Evolutionary conservation across 805 yeast species (phyloP).

Genomic region (Naumovozyma dairenensis): DNA sequence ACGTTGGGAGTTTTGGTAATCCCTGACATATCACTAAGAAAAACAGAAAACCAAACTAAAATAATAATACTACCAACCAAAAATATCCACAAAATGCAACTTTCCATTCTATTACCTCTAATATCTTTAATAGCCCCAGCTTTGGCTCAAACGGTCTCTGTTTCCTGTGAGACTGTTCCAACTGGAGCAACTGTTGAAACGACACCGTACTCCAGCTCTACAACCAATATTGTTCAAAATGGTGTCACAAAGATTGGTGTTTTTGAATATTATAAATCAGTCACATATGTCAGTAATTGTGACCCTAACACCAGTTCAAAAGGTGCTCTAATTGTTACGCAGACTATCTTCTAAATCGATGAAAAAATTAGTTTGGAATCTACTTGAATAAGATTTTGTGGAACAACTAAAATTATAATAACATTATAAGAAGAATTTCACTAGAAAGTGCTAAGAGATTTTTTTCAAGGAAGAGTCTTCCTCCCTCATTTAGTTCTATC

Average conservation of each 20-base stretch:
- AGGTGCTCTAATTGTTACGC: too few species aligned
- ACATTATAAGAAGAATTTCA: too few species aligned
- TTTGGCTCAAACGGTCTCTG: conserved; percentile 3
- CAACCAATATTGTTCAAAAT: conserved; percentile 10
- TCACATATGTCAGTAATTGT: conserved; percentile 19
- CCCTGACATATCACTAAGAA: background rate
- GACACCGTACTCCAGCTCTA: conserved; percentile 18
- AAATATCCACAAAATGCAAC: conserved; percentile 1
- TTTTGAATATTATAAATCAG: conserved; percentile 16
- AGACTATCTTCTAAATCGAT: too few species aligned
- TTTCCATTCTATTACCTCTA: background rate
- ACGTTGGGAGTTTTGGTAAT: too few species aligned
- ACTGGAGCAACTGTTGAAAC: conserved; percentile 13
- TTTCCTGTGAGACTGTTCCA: conserved; percentile 16
- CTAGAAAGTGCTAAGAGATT: too few species aligned
- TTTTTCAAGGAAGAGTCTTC: too few species aligned
- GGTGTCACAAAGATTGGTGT: conserved; percentile 15
- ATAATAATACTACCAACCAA: background rate
- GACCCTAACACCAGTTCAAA: conserved; percentile 4
- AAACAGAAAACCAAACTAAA: background rate
- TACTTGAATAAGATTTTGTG: too few species aligned
- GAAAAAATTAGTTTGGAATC: too few species aligned
- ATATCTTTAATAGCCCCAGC: conserved; percentile 1
- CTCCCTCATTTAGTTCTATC: too few species aligned
- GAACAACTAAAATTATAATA: too few species aligned